phyloP scores from a whole-genome alignment of 345 rosid genomes.

The Acer negundo region DNA sequence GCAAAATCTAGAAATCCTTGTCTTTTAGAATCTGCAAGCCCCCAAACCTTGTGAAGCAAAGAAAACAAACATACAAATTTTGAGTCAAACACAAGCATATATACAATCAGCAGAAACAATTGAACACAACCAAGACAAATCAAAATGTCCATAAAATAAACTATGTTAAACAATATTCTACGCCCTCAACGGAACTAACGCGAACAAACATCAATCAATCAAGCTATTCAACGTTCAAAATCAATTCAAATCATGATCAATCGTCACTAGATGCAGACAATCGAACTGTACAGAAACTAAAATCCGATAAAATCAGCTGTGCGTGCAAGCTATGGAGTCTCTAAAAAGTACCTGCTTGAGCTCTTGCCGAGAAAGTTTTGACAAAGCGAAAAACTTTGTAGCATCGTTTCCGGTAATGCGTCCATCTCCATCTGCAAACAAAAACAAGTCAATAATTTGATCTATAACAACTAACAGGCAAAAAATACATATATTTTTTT shows the following conservation, averaged over 20 bases:
- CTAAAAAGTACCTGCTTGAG: conserved; percentile 70
- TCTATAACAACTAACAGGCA: not conserved
- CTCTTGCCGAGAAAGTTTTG: conserved; percentile 84
- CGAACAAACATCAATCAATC: not conserved
- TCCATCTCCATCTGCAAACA: conserved; percentile 70
- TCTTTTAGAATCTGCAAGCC: conserved; percentile 75
- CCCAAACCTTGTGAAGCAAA: conserved; percentile 66
- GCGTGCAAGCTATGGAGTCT: not conserved
- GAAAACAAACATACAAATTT: not conserved
- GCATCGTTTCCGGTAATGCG: conserved; percentile 83
- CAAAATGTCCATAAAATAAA: not conserved
- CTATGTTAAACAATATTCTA: no score
- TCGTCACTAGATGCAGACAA: not conserved
- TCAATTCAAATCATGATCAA: not conserved
- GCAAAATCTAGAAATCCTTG: conserved; percentile 79
- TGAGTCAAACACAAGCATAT: not conserved
- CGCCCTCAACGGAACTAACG: not conserved
- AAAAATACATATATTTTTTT: not conserved
- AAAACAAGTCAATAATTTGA: not conserved
- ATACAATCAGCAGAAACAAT: not conserved
- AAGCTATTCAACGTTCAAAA: not conserved
- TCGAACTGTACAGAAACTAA: not conserved
- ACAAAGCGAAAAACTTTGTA: conserved; percentile 73
- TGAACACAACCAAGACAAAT: not conserved
- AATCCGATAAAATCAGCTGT: not conserved